Evolutionary conservation across 202 grass and related monocot species (phyloP), one percentile per base, ranked within the genome.

Genomic region (Brachypodium distachyon): DNA sequence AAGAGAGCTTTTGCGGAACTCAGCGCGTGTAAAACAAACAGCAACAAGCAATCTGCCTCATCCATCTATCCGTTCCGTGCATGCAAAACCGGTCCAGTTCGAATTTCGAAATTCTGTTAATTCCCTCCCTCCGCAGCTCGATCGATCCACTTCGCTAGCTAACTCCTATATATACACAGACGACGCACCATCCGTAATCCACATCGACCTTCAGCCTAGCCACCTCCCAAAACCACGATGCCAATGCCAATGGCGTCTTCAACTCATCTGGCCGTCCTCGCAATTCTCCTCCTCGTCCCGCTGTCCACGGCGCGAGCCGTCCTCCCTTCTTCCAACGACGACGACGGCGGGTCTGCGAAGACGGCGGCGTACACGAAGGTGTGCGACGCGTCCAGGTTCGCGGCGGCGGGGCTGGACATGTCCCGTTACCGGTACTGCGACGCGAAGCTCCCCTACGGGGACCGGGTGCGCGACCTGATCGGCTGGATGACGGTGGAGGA

Each of bases 401-500:
- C 23, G 65, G 65, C 65, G 25, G 65, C 42, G 2, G 65, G 42
- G 42, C 41, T 69, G 65, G 16, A 47, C 65, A 69, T 69, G 42
- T 69, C 65, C 42, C 42, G 27, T 3, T 69, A 69, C 42, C 65
- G 23, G 1, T 69, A 69, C 65, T 69, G 65, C 65, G 31, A 69
- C 65, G 65, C 65, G 16, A 47, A 40, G 14, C 42, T 69, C 11
- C 65, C 65, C 1, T 69, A 48, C 65, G 65, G 25, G 3, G 41
- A 69, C 14, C 65, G 65, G 0, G 65, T 69, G 16, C 41, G 16
- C 65, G 65, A 69, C 4, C 65, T 69, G 25, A 69, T 69, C 65
- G 65, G 65, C 7, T 69, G 65, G 65, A 69, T 69, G 65, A 32
- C 65, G 41, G 65, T 69, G 83, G 43, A 88, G 73, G 89, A 90